These are phyloP conservation scores for Alisma plantagoaquatica DNA, from an alignment of 106 monocot species.

Conservation along the genomic window DNA sequence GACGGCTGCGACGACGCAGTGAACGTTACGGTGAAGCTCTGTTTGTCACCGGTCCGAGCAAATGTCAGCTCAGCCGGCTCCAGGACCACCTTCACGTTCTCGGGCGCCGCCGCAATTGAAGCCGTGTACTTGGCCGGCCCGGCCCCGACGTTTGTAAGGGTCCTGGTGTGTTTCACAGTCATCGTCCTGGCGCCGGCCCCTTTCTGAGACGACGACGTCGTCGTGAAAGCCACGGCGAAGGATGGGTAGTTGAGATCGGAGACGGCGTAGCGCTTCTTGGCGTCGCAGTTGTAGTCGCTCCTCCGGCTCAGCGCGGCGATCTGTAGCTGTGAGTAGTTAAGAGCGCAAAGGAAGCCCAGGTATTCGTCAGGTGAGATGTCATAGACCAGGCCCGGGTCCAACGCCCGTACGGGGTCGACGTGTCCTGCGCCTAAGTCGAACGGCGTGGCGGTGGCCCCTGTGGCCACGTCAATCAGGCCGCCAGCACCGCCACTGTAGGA, in stretches of 20 bases:
- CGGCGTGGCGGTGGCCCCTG: constrained; percentile 47
- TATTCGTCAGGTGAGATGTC: constrained; percentile 55
- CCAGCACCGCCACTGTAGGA: constrained; percentile 28
- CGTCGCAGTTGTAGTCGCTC: constrained; percentile 33
- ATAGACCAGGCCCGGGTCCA: constrained; percentile 81
- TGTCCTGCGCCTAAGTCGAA: constrained; percentile 80
- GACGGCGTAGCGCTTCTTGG: constrained; percentile 25
- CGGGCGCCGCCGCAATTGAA: constrained; percentile 25
- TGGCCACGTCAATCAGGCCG: constrained; percentile 57
- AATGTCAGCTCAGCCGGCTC: constrained; percentile 56
- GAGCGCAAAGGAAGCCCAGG: constrained; percentile 80
- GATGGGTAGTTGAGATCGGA: constrained; percentile 79
- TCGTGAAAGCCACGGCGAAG: constrained; percentile 58
- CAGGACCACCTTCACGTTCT: constrained; percentile 40
- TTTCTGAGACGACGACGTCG: too few species aligned
- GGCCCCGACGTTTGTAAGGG: constrained; percentile 15
- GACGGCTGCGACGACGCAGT: constrained; percentile 53
- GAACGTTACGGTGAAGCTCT: constrained; percentile 65
- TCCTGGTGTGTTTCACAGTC: constrained; percentile 18
- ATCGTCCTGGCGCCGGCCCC: constrained; percentile 7
- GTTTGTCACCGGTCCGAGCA: constrained; percentile 47
- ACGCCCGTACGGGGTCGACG: constrained; percentile 55
- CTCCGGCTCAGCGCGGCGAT: constrained; percentile 32
- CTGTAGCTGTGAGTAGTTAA: constrained; percentile 59
- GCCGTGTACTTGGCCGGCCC: constrained; percentile 36